Evolutionary conservation across 75 land plant genomes (phyloP), one percentile per base, ranked within the genome.

Genomic region (Picea glauca): DNA sequence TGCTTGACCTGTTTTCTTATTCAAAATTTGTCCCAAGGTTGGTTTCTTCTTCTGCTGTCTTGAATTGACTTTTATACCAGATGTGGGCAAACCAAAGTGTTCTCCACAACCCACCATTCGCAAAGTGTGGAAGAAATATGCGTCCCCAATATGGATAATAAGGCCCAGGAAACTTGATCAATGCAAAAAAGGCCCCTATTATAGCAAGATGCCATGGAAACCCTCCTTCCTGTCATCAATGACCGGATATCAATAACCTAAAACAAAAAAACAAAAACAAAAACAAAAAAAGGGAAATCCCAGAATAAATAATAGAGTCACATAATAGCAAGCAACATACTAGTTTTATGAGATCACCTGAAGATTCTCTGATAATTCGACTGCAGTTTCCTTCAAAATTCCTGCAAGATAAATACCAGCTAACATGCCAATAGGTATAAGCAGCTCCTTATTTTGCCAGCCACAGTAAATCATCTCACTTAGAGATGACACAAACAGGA

Each of bases 381-480:
- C 23, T 38, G 81, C 80, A 15, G 90, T 81, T 30, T 93, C 83
- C 80, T 80, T 92, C 60, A 91, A 46, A 30, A 90, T 50, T 15
- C 90, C 92, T 50, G 90, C 91, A 70, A 91, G 73, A 58, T 78
- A 83, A 78, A 84, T 3, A 11, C 98, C 98, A 26, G 78, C 46
- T 35, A 96, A 50, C 35, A 96, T 77, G 1, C 92, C 93, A 70
- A 88, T 23, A 6, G 87, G 89, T 57, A 91, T 68, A 15, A 93
- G 72, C 20, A 78, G 40, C 61, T 87, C 77, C 67, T 91, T 93
- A 74, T 79, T 83, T 74, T 87, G 82, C 78, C 83, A 85, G 17
- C 92, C 88, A 80, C 94, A 88, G 80, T 96, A 96, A 18, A 87
- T 84, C 78, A 93, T 77, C 84, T 96, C 98, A 65, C 96, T 90